Conservation (phyloP, 148 eudicot species). For the Cornus florida region DNA sequence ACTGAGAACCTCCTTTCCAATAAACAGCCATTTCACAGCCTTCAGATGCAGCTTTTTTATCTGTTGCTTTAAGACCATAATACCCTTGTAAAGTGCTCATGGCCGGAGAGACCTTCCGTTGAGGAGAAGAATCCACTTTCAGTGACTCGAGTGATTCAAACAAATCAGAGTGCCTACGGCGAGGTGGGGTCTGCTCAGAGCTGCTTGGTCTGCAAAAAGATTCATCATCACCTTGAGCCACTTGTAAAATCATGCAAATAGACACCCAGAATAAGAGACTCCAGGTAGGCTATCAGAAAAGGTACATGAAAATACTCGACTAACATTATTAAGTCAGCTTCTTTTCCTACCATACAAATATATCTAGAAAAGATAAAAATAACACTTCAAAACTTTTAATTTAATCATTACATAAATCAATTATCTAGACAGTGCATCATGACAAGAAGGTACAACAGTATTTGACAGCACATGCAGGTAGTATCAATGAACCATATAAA, state of each 20-base stretch:
- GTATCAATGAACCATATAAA: neutral
- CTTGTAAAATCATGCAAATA: neutral
- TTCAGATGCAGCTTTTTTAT: slow-evolving; percentile 33
- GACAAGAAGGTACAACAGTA: neutral
- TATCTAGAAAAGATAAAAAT: neutral
- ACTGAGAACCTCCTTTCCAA: slow-evolving; percentile 42
- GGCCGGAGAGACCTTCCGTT: slow-evolving; percentile 63
- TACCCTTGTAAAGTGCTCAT: slow-evolving; percentile 79
- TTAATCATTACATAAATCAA: slow-evolving; percentile 17
- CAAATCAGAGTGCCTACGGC: slow-evolving; percentile 56
- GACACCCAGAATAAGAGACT: slow-evolving; percentile 1
- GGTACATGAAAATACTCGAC: neutral
- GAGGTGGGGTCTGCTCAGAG: slow-evolving; percentile 52
- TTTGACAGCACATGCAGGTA: neutral
- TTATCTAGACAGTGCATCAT: slow-evolving; percentile 14
- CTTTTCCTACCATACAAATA: neutral
- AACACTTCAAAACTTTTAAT: neutral
- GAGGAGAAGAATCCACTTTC: slow-evolving; percentile 49
- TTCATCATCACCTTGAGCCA: slow-evolving; percentile 16
- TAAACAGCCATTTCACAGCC: slow-evolving; percentile 81
- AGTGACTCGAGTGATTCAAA: slow-evolving; percentile 67
- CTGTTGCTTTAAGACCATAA: slow-evolving; percentile 53
- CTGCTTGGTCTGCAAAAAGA: slow-evolving; percentile 50
- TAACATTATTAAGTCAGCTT: slow-evolving; percentile 19
- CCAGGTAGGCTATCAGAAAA: neutral